phyloP scores from a whole-genome alignment of 495 filamentous ascomycete species.

The Penicillium tannophilum region DNA sequence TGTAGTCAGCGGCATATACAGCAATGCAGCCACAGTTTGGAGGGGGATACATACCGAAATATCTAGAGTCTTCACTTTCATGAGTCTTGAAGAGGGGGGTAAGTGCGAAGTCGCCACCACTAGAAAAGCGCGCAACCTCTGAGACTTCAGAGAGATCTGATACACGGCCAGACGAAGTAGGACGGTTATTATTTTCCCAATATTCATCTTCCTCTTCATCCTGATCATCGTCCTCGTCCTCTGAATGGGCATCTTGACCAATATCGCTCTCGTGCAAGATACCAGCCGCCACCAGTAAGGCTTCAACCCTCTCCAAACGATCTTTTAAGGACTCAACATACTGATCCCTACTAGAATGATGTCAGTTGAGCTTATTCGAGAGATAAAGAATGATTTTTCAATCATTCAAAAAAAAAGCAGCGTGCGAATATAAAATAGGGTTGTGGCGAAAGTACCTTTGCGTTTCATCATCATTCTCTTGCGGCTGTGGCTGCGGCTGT shows the following conservation, averaged over 20 bases:
- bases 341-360: constrained; percentile 62
- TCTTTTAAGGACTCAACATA: constrained; percentile 94
- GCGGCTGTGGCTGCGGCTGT: constrained; percentile 1
- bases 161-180: constrained; percentile 5
- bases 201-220: constrained; percentile 50
- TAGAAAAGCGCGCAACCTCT: constrained; percentile 33
- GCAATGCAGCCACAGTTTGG: neutral
- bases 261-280: constrained; percentile 75
- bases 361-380: neutral
- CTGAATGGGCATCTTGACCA: constrained; percentile 64
- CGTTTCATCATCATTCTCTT: constrained; percentile 85
- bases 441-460: constrained; percentile 65
- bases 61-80: constrained; percentile 83
- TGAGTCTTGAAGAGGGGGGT: constrained; percentile 60
- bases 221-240: constrained; percentile 46
- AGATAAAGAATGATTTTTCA: neutral
- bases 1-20: neutral
- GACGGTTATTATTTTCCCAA: constrained; percentile 48
- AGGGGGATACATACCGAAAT: constrained; percentile 67
- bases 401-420: neutral
- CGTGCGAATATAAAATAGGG: neutral
- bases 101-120: constrained; percentile 49
- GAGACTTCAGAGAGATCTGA: constrained; percentile 22
- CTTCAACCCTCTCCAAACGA: constrained; percentile 83
- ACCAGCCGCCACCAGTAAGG: constrained; percentile 79